Percentiles rank a stretch among this genome's conserved stretches.
Conservation (phyloP, 73 alveolate species). For the Strombidium stylifer region DNA sequence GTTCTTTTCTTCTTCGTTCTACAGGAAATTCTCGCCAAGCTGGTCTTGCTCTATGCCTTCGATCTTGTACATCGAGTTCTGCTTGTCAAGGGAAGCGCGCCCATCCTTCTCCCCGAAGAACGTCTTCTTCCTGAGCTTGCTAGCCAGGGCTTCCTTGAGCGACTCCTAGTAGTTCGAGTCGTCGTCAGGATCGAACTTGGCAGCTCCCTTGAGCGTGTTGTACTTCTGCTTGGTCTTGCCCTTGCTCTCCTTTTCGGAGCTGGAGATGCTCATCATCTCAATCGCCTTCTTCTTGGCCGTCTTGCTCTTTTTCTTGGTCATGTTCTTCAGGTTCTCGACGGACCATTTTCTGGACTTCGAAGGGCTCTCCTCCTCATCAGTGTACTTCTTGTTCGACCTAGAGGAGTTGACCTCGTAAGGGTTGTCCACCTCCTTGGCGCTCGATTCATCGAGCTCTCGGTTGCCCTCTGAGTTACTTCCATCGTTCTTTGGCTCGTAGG, state of each 20-base stretch:
- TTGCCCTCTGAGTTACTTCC: no score
- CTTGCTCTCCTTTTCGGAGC: background rate
- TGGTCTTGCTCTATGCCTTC: background rate
- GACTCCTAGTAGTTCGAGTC: background rate
- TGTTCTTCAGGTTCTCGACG: background rate
- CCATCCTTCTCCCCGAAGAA: no score
- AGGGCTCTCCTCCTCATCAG: slow-evolving; percentile 1
- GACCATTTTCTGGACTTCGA: background rate
- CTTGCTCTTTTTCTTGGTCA: background rate
- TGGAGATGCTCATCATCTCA: background rate
- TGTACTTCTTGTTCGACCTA: background rate
- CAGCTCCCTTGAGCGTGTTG: background rate
- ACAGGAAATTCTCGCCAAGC: background rate
- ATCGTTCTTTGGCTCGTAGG: slow-evolving; percentile 1
- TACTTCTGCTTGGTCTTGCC: background rate
- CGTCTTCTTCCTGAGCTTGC: no score
- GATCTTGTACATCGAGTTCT: background rate
- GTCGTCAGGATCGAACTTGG: background rate
- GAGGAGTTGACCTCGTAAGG: background rate
- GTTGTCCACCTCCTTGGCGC: background rate
- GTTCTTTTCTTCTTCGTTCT: no score
- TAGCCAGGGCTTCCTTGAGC: no score
- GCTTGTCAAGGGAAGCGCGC: slow-evolving; percentile 1
- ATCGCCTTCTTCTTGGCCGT: background rate
- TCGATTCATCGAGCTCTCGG: background rate